phyloP scores from a whole-genome alignment of 257 asterid genomes.

The Ligustrum vulgare region DNA sequence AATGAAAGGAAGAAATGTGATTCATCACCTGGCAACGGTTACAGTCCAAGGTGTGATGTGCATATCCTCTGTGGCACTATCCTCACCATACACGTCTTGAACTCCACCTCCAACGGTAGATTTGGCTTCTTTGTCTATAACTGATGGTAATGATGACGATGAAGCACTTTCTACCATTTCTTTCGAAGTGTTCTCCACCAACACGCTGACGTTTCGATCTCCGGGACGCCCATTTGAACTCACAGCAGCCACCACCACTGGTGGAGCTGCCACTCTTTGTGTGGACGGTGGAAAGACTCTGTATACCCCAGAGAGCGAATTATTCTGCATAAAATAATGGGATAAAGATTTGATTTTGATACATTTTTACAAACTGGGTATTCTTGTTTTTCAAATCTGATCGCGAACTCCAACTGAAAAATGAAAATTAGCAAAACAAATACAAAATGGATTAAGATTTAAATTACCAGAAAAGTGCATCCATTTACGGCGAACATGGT shows the following conservation, averaged over 20 bases:
- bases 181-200: conserved; percentile 56
- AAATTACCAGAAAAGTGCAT: conserved; percentile 60
- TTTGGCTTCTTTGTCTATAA: conserved; percentile 31
- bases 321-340: conserved; percentile 48
- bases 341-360: not conserved
- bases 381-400: conserved; percentile 21
- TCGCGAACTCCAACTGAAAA: not conserved
- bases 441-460: not conserved
- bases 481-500: conserved; percentile 73
- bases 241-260: conserved; percentile 56
- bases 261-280: conserved; percentile 50
- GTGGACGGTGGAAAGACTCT: conserved; percentile 52
- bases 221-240: conserved; percentile 69
- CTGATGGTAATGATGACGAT: conserved; percentile 16
- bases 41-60: conserved; percentile 72
- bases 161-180: conserved; percentile 48
- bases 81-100: conserved; percentile 77
- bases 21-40: conserved; percentile 65
- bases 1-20: conserved; percentile 1
- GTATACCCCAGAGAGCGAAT: conserved; percentile 60
- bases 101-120: conserved; percentile 68
- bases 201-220: conserved; percentile 70
- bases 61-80: conserved; percentile 79
- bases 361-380: conserved; percentile 17
- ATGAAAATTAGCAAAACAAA: not conserved